These are phyloP conservation scores for Nevesoporus exiguus DNA, from an alignment of 768 basidiomycete genomes.

Conservation along the genomic window DNA sequence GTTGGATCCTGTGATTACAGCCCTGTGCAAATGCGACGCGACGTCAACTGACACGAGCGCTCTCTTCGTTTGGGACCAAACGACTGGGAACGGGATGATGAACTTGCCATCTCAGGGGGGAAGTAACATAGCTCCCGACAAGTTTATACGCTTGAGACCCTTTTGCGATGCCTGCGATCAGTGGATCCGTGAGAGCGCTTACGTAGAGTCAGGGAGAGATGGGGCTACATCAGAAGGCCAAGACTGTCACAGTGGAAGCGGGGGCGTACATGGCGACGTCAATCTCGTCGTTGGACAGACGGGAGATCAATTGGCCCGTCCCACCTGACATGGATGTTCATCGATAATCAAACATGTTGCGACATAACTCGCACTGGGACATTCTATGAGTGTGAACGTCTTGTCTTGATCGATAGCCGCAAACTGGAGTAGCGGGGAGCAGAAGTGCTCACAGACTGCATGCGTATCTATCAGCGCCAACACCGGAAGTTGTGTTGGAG, in stretches of 20 bases:
- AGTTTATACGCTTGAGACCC: slow-evolving; percentile 86
- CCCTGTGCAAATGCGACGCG: slow-evolving; percentile 48
- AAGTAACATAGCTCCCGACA: slow-evolving; percentile 87
- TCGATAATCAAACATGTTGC: slow-evolving; percentile 16
- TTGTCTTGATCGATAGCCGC: slow-evolving; percentile 61
- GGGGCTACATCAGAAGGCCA: background rate
- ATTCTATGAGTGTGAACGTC: slow-evolving; percentile 84
- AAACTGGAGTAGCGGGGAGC: slow-evolving; percentile 86
- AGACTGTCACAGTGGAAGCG: background rate
- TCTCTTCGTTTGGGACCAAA: too few species aligned
- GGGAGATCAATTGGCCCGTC: slow-evolving; percentile 78
- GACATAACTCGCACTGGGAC: slow-evolving; percentile 59
- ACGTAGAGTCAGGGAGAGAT: background rate
- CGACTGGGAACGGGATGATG: background rate
- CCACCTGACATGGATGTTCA: slow-evolving; percentile 50
- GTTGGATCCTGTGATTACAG: slow-evolving; percentile 78
- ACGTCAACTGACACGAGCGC: background rate
- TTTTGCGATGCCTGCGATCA: slow-evolving; percentile 91
- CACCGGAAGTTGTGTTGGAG: background rate
- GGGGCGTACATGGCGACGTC: slow-evolving; percentile 73
- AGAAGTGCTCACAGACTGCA: slow-evolving; percentile 84
- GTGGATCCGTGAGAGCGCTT: slow-evolving; percentile 85
- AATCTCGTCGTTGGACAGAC: slow-evolving; percentile 71
- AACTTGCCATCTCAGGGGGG: slow-evolving; percentile 79
- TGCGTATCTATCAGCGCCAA: slow-evolving; percentile 5